Conservation (phyloP, 208 protist species). For the Trypanosoma mega region DNA sequence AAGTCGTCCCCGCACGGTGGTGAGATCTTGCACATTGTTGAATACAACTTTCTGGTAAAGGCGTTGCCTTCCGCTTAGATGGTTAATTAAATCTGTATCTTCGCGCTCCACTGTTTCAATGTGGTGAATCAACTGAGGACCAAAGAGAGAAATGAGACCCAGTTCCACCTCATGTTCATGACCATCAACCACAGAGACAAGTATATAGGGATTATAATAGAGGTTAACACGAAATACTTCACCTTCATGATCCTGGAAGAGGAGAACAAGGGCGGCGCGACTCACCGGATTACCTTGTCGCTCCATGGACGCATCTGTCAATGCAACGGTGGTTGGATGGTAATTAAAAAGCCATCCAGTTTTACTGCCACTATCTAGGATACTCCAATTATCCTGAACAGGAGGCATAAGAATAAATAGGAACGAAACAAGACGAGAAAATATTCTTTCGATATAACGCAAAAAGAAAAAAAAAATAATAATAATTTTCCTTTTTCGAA, state of each 20-base stretch:
- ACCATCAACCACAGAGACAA: constrained; percentile 71
- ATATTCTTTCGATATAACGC: constrained; percentile 13
- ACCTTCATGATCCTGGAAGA: constrained; percentile 82
- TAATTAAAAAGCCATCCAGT: constrained; percentile 92
- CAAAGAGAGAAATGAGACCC: constrained; percentile 90
- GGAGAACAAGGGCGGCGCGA: constrained; percentile 63
- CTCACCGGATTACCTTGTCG: constrained; percentile 11
- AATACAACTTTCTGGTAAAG: constrained; percentile 96
- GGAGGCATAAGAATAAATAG: constrained; percentile 15
- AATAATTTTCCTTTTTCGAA: background rate
- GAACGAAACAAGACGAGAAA: no score
- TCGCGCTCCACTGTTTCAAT: constrained; percentile 92
- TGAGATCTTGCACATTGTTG: constrained; percentile 92
- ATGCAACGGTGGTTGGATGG: constrained; percentile 59
- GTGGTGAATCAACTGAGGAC: constrained; percentile 70
- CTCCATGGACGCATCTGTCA: constrained; percentile 29
- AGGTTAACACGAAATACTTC: constrained; percentile 78
- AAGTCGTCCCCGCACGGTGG: constrained; percentile 82
- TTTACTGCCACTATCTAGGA: constrained; percentile 63
- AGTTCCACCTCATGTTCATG: constrained; percentile 95
- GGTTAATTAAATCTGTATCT: constrained; percentile 96
- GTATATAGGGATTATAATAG: constrained; percentile 80
- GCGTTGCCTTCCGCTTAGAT: constrained; percentile 93
- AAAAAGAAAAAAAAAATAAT: constrained; percentile 5
- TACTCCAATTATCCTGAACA: constrained; percentile 19